phyloP scores from a whole-genome alignment of 441 rosid species.

The Pelargonium citronellum region DNA sequence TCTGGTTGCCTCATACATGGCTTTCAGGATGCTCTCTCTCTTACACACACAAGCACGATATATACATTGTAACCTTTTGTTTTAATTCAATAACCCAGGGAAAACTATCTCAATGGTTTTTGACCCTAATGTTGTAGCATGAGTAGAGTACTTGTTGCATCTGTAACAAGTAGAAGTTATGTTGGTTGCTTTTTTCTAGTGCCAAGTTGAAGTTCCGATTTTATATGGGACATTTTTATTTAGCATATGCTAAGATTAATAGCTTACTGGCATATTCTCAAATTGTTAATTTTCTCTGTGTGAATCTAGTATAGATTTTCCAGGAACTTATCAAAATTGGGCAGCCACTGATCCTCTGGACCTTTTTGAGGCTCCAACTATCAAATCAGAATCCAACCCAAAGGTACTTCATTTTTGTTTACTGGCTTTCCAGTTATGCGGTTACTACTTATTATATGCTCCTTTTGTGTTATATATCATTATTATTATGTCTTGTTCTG shows the following conservation, averaged over 20 bases:
- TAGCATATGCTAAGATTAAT: neutral
- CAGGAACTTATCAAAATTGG: conserved; percentile 76
- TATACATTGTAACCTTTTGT: too few species aligned
- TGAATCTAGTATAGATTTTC: conserved; percentile 86
- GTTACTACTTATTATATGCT: neutral
- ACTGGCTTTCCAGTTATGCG: neutral
- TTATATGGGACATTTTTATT: neutral
- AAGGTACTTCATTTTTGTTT: conserved; percentile 40
- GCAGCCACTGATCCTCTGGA: conserved; percentile 53
- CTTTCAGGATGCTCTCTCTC: neutral
- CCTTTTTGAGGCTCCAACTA: conserved; percentile 70
- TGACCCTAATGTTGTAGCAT: too few species aligned
- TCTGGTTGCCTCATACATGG: neutral
- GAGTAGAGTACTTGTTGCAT: too few species aligned
- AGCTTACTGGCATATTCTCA: conserved; percentile 13
- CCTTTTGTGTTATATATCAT: neutral
- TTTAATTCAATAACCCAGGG: too few species aligned
- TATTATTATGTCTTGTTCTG: neutral
- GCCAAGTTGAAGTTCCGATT: neutral
- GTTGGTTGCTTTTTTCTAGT: neutral
- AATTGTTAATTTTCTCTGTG: conserved; percentile 13
- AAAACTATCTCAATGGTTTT: too few species aligned
- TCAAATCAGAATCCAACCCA: conserved; percentile 73
- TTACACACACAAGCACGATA: too few species aligned
- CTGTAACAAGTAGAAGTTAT: too few species aligned